A percentile compares a stretch with the other conserved stretches of the same genome.
Evolutionary conservation across 2,329 filamentous ascomycete genomes (phyloP).

Genomic region (Fusarium duplospermum): DNA sequence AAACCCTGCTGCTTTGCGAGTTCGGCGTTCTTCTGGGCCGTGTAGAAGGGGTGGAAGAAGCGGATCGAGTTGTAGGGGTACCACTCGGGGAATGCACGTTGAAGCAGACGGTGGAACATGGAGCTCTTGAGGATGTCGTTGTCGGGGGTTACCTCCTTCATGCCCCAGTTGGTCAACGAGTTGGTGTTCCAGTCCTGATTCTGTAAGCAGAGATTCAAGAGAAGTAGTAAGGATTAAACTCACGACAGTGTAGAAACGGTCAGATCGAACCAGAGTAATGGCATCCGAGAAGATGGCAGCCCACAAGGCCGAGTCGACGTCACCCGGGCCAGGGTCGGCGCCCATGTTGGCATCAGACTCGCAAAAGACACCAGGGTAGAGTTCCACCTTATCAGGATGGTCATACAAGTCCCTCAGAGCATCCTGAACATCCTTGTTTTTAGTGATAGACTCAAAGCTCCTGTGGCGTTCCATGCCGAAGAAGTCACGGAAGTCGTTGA

Average conservation of each 20-base stretch:
- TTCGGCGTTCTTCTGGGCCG: slow-evolving; percentile 26
- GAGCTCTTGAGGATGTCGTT: slow-evolving; percentile 36
- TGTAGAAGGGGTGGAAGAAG: slow-evolving; percentile 41
- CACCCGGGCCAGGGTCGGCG: slow-evolving; percentile 73
- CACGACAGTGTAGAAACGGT: slow-evolving; percentile 69
- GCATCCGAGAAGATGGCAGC: slow-evolving; percentile 78
- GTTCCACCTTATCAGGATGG: slow-evolving; percentile 70
- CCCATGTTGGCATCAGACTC: slow-evolving; percentile 73
- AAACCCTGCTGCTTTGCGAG: slow-evolving; percentile 28
- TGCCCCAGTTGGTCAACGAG: slow-evolving; percentile 49
- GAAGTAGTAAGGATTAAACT: not conserved
- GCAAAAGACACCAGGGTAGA: slow-evolving; percentile 74
- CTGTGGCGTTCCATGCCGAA: slow-evolving; percentile 67
- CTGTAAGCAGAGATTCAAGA: not conserved
- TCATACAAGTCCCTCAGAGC: slow-evolving; percentile 60
- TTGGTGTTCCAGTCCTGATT: slow-evolving; percentile 52
- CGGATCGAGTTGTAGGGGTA: slow-evolving; percentile 30
- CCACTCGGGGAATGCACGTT: slow-evolving; percentile 40
- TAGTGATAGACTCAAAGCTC: slow-evolving; percentile 58
- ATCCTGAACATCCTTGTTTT: slow-evolving; percentile 8
- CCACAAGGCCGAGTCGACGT: slow-evolving; percentile 66
- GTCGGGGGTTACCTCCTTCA: slow-evolving; percentile 38
- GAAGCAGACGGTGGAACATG: slow-evolving; percentile 36
- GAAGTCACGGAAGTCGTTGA: slow-evolving; percentile 73
- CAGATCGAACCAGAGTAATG: slow-evolving; percentile 75